Conservation (phyloP, 176 grass and related monocot genomes). For the Zizania latifolia region DNA sequence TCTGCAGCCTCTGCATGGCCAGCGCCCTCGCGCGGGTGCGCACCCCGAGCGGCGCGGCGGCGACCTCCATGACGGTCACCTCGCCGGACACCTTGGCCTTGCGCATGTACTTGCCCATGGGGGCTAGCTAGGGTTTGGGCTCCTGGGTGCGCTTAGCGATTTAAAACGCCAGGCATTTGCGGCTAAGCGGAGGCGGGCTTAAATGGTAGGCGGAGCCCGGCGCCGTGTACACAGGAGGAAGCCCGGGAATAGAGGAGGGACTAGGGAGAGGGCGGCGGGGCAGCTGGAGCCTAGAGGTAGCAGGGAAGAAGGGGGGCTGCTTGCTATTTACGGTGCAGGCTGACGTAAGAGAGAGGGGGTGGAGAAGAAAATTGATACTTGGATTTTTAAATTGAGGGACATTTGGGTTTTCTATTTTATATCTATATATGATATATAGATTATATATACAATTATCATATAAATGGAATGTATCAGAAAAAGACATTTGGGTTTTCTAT, state of each 20-base stretch:
- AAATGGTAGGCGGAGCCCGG: constrained; percentile 9
- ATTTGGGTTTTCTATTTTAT: too few species aligned
- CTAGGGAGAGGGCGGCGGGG: background rate
- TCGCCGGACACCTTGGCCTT: constrained; percentile 54
- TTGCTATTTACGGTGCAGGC: constrained; percentile 29
- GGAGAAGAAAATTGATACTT: background rate
- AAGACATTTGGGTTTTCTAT: too few species aligned
- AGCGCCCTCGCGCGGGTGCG: constrained; percentile 53
- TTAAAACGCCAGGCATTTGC: background rate
- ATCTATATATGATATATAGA: too few species aligned
- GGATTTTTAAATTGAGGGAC: background rate
- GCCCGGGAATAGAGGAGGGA: background rate
- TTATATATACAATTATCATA: too few species aligned
- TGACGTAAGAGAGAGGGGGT: background rate
- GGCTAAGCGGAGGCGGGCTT: background rate
- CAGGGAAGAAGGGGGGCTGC: background rate
- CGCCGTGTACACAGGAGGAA: constrained; percentile 9
- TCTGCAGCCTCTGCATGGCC: constrained; percentile 32
- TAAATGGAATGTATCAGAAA: too few species aligned
- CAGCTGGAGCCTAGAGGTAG: too few species aligned
- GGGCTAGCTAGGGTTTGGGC: background rate
- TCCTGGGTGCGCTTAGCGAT: background rate
- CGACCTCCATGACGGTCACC: constrained; percentile 57
- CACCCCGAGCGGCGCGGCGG: constrained; percentile 40
- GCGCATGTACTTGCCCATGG: constrained; percentile 82